Evolutionary conservation across 2,329 filamentous ascomycete species (phyloP), one percentile per base, ranked within the genome.

Genomic region (Claviceps sp.): DNA sequence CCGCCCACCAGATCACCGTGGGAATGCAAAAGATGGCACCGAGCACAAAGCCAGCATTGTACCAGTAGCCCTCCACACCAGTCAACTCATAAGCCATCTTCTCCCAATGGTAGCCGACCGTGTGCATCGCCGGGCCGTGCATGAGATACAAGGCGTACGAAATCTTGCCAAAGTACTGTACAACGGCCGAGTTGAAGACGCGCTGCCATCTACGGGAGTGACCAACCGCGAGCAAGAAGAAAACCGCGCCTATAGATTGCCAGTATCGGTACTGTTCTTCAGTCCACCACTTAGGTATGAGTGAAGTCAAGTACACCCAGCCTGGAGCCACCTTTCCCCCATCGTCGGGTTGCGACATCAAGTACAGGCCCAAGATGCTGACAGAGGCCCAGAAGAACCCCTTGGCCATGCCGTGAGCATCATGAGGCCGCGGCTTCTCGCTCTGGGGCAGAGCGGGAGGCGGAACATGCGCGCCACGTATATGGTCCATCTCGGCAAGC

Each of bases 101-200:
- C 59, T 79, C 70, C 53, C 73, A 71, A 37, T 71, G 66, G 57
- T 78, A 80, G 11, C 77, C 77, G 18, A 75, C 58, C 2, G 72
- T 71, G 57, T 79, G 76, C 59, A 76, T 70, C 2, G 74, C 70
- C 3, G 76, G 75, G 0, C 78, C 77, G 60, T 83, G 79, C 67
- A 81, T 75, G 14, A 83, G 70, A 61, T 83, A 83, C 26, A 83
- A 61, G 48, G 77, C 73, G 60, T 79, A 83, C 50, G 76, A 81
- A 57, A 82, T 75, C 60, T 74, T 74, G 54, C 79, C 79, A 5
- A 82, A 66, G 62, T 82, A 82, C 59, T 80, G 77, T 3, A 79
- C 67, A 16, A 70, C 57, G 2, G 64, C 59, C 1, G 67, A 65
- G 59, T 74, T 74, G 63, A 81, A 79, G 52, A 79, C 65, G 18